These are phyloP conservation scores for Penicillium daleae DNA, from an alignment of 495 filamentous ascomycete species.

Conservation along the genomic window DNA sequence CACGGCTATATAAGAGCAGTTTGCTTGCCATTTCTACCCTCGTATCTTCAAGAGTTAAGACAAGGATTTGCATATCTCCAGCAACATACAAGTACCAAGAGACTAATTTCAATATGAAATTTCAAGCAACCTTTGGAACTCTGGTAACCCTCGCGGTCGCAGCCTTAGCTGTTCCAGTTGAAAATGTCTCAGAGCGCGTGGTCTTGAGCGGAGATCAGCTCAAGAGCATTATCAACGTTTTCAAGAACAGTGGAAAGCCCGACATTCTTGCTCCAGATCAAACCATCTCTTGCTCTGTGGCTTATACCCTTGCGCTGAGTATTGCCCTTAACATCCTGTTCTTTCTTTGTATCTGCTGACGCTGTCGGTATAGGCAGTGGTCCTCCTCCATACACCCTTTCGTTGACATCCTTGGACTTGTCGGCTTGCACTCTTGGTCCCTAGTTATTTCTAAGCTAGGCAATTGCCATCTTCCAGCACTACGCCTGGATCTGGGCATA, in stretches of 20 bases:
- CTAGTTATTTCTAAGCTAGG: neutral
- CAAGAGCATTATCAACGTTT: constrained; percentile 8
- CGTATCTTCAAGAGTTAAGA: neutral
- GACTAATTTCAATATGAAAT: constrained; percentile 16
- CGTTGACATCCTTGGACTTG: neutral
- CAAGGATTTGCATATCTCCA: neutral
- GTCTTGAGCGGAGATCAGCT: constrained; percentile 15
- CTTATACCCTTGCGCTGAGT: constrained; percentile 24
- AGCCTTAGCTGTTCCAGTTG: constrained; percentile 7
- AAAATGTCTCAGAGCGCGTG: neutral
- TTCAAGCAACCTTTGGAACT: constrained; percentile 11
- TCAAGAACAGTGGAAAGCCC: neutral
- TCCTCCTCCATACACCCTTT: neutral
- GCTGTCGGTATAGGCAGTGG: neutral
- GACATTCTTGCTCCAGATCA: constrained; percentile 12
- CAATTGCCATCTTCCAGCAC: neutral
- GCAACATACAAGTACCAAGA: neutral
- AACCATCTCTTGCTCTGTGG: constrained; percentile 19
- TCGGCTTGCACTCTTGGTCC: neutral
- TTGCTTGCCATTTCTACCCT: neutral
- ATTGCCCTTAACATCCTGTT: neutral
- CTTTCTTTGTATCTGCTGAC: neutral
- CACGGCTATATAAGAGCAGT: neutral
- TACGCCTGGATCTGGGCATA: neutral
- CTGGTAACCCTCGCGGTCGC: constrained; percentile 12